Conservation (phyloP, 148 eudicot genomes). For the Rhododendron henanense region DNA sequence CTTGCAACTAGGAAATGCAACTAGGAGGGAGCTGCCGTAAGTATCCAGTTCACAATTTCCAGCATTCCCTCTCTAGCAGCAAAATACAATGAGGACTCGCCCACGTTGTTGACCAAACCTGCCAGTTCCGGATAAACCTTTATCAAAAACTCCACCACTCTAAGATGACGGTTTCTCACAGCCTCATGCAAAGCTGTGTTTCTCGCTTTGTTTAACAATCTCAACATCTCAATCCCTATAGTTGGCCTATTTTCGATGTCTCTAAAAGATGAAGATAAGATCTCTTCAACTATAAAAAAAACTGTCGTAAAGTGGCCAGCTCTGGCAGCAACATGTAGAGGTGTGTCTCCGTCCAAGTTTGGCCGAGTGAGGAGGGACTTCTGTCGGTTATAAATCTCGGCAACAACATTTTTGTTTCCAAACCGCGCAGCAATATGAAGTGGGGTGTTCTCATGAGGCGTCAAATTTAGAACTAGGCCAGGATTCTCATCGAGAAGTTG, state of each 20-base stretch:
- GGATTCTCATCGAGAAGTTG: neutral
- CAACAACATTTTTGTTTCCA: neutral
- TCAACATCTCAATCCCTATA: neutral
- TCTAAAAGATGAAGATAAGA: neutral
- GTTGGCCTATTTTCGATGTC: neutral
- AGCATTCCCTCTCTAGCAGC: neutral
- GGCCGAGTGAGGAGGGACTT: neutral
- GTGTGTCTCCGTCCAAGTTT: neutral
- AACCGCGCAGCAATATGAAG: neutral
- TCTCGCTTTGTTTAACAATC: neutral
- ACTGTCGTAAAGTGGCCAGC: neutral
- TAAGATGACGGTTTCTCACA: neutral
- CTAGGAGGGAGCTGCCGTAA: neutral
- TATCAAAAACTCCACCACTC: neutral
- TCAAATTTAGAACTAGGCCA: neutral
- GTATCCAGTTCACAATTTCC: neutral
- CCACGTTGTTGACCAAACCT: neutral
- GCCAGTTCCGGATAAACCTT: neutral
- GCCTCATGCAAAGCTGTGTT: conserved; percentile 5
- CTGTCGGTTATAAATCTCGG: neutral
- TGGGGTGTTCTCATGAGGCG: neutral
- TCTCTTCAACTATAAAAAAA: neutral
- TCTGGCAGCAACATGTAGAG: neutral
- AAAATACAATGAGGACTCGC: neutral
- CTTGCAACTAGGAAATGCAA: neutral